These are phyloP conservation scores for Mycena maculata DNA, from an alignment of 768 basidiomycete species.

Conservation along the genomic window DNA sequence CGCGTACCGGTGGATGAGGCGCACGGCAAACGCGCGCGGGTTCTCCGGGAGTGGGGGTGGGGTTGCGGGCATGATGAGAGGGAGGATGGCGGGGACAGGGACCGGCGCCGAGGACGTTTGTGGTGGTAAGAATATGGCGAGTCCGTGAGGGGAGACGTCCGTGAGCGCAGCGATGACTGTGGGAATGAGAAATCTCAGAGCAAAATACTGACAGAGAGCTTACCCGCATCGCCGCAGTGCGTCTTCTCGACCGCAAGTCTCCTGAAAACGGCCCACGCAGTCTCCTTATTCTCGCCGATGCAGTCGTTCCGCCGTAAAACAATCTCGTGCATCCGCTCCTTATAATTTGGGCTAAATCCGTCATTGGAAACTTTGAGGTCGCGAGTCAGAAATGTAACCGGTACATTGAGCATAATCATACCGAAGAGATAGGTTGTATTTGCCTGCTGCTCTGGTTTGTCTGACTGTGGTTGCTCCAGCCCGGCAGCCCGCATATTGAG, in stretches of 20 bases:
- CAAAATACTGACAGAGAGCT: not conserved
- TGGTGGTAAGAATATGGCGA: slow-evolving; percentile 28
- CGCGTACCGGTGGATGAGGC: slow-evolving; percentile 48
- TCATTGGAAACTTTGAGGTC: slow-evolving; percentile 3
- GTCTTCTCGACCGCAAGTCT: slow-evolving; percentile 25
- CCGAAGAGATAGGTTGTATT: slow-evolving; percentile 33
- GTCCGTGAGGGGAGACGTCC: slow-evolving; percentile 27
- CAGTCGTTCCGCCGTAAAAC: slow-evolving; percentile 25
- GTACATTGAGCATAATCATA: not conserved
- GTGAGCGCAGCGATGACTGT: slow-evolving; percentile 29
- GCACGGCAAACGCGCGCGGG: slow-evolving; percentile 43
- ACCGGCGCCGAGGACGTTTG: slow-evolving; percentile 29
- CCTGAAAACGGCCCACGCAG: slow-evolving; percentile 33
- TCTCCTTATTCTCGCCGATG: slow-evolving; percentile 21
- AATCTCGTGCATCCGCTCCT: slow-evolving; percentile 8
- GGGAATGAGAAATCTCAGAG: not conserved
- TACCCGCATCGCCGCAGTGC: slow-evolving; percentile 35
- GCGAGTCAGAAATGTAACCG: not conserved
- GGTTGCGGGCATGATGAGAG: slow-evolving; percentile 27
- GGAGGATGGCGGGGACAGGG: slow-evolving; percentile 32
- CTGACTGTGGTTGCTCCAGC: slow-evolving; percentile 24
- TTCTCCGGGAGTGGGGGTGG: slow-evolving; percentile 31
- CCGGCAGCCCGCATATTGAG: slow-evolving; percentile 32
- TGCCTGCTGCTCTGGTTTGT: slow-evolving; percentile 20
- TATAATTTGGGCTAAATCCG: slow-evolving; percentile 28